phyloP scores from a whole-genome alignment of 2,329 filamentous ascomycete genomes.

The Colletotrichum noveboracense region DNA sequence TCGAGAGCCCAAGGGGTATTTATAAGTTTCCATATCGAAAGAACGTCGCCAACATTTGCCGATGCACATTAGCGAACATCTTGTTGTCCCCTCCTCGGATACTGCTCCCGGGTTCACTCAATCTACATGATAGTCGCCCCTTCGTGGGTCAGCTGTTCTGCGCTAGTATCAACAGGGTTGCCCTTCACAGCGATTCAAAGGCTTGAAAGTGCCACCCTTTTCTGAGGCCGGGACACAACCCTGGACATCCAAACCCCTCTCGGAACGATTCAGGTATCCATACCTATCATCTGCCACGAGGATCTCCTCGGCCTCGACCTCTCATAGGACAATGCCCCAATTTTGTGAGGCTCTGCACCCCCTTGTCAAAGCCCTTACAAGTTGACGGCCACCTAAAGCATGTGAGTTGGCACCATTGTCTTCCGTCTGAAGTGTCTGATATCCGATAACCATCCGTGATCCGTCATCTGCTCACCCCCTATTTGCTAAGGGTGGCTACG shows the following conservation, averaged over 20 bases:
- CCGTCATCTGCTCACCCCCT: no score
- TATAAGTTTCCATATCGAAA: background rate
- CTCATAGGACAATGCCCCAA: background rate
- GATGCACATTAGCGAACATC: background rate
- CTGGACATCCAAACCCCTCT: background rate
- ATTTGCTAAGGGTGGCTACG: no score
- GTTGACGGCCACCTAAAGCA: no score
- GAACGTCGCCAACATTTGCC: background rate
- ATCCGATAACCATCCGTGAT: no score
- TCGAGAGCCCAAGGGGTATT: background rate
- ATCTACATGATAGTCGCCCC: background rate
- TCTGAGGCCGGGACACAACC: background rate
- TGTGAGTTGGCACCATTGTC: no score
- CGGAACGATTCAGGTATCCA: no score
- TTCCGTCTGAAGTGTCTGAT: no score
- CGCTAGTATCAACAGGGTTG: background rate
- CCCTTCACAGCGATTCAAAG: background rate
- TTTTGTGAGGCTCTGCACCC: background rate
- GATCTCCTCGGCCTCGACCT: background rate
- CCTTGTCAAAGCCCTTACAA: no score
- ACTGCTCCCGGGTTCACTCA: background rate
- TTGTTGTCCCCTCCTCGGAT: background rate
- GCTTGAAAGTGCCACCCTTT: background rate
- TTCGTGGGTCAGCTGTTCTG: background rate
- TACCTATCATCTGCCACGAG: background rate